Conservation (phyloP, 2,329 filamentous ascomycete genomes). For the Aphanoascus verrucosus region DNA sequence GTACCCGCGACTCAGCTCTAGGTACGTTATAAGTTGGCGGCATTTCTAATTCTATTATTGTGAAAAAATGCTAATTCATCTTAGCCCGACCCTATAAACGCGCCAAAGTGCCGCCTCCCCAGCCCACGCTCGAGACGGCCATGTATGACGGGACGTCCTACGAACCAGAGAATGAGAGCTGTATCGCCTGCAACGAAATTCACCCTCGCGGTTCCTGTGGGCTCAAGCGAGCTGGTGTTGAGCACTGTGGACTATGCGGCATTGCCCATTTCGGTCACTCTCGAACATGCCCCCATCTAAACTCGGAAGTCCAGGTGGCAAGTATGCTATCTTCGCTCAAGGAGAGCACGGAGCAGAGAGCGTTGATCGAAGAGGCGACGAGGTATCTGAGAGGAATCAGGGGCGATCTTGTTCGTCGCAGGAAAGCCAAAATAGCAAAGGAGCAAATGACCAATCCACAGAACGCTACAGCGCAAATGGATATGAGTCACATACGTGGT, state of each 20-base stretch:
- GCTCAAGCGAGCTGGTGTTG: slow-evolving; percentile 48
- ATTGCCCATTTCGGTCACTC: slow-evolving; percentile 48
- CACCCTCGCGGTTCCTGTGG: slow-evolving; percentile 52
- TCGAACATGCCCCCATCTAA: slow-evolving; percentile 52
- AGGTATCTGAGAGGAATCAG: slow-evolving; percentile 50
- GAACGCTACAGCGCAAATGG: neutral
- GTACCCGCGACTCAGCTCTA: neutral
- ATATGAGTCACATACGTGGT: neutral
- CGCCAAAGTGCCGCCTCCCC: slow-evolving; percentile 20
- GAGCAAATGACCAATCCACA: neutral
- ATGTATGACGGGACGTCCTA: neutral
- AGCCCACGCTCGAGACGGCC: slow-evolving; percentile 8
- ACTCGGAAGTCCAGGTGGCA: slow-evolving; percentile 51
- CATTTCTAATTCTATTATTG: neutral
- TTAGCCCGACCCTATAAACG: slow-evolving; percentile 32
- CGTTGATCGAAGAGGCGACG: slow-evolving; percentile 44
- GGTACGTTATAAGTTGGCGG: neutral
- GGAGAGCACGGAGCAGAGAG: slow-evolving; percentile 44
- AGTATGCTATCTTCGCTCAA: slow-evolving; percentile 55
- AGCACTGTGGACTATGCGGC: slow-evolving; percentile 55
- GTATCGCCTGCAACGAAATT: slow-evolving; percentile 44
- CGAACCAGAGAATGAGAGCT: slow-evolving; percentile 26
- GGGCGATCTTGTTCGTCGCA: slow-evolving; percentile 44
- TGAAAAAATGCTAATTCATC: neutral
- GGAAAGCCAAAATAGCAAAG: slow-evolving; percentile 26